Conservation (phyloP, 2,329 filamentous ascomycete genomes). For the Colletotrichum lini region DNA sequence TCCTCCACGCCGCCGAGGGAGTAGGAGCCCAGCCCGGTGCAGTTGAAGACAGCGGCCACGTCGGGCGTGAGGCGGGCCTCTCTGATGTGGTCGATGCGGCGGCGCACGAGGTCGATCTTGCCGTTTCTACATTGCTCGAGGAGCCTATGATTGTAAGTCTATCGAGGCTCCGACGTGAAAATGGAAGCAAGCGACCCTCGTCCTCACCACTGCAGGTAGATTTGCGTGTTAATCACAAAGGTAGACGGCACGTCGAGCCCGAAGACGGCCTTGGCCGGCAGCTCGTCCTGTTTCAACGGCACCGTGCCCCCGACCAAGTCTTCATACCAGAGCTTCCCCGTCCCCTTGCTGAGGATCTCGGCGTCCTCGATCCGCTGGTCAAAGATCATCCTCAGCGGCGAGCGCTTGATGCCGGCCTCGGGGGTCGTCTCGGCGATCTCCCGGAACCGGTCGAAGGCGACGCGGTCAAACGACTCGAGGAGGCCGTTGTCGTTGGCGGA, state of each 20-base stretch:
- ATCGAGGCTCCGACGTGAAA: too few relatives aligned
- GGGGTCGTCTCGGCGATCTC: constrained; percentile 35
- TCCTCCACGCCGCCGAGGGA: constrained; percentile 88
- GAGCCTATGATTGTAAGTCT: constrained; percentile 57
- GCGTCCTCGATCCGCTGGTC: constrained; percentile 42
- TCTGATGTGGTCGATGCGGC: constrained; percentile 76
- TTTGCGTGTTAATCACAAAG: constrained; percentile 76
- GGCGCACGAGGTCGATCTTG: constrained; percentile 78
- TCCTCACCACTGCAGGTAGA: constrained; percentile 83
- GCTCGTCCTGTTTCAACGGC: constrained; percentile 46
- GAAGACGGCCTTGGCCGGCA: constrained; percentile 54
- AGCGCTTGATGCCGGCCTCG: constrained; percentile 32
- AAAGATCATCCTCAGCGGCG: constrained; percentile 45
- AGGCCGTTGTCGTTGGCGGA: constrained; percentile 68
- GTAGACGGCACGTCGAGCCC: constrained; percentile 52
- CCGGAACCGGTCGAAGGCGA: constrained; percentile 43
- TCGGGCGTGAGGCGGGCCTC: constrained; percentile 75
- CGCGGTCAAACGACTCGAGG: constrained; percentile 42
- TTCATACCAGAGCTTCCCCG: constrained; percentile 59
- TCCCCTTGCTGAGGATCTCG: constrained; percentile 53
- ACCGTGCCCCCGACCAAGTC: constrained; percentile 54
- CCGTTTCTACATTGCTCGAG: constrained; percentile 82
- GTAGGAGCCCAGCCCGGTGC: constrained; percentile 82
- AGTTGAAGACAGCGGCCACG: constrained; percentile 78
- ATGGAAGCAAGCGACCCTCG: too few relatives aligned